These are phyloP conservation scores for Xylaria multiplex DNA, from an alignment of 2,329 filamentous ascomycete genomes.

Conservation along the genomic window DNA sequence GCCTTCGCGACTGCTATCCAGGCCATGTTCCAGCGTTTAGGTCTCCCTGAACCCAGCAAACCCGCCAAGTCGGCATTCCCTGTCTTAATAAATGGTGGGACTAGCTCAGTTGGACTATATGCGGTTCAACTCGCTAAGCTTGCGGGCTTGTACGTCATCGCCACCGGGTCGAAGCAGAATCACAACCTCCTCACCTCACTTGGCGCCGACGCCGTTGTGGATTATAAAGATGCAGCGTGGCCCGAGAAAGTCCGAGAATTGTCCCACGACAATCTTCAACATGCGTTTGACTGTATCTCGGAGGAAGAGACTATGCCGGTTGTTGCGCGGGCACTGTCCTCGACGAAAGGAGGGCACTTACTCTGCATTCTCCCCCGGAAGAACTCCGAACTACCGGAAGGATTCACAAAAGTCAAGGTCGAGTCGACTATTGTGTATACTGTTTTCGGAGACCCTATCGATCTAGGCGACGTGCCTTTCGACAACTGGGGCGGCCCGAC, in stretches of 20 bases:
- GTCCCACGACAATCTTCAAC: slow-evolving; percentile 63
- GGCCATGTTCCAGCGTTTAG: slow-evolving; percentile 47
- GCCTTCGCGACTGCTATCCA: slow-evolving; percentile 58
- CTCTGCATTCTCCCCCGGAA: slow-evolving; percentile 43
- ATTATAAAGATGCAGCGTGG: slow-evolving; percentile 57
- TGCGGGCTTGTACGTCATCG: slow-evolving; percentile 44
- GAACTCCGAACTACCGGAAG: slow-evolving; percentile 33
- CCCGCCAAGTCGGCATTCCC: slow-evolving; percentile 49
- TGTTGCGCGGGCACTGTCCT: slow-evolving; percentile 44
- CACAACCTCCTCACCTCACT: slow-evolving; percentile 42
- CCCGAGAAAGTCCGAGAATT: slow-evolving; percentile 69
- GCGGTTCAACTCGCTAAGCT: slow-evolving; percentile 47
- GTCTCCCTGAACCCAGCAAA: slow-evolving; percentile 47
- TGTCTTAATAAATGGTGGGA: slow-evolving; percentile 45
- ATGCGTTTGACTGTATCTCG: slow-evolving; percentile 47
- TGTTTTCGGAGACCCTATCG: slow-evolving; percentile 45
- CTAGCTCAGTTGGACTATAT: slow-evolving; percentile 45
- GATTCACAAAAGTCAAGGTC: slow-evolving; percentile 44
- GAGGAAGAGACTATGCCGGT: slow-evolving; percentile 43
- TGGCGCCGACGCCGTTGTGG: slow-evolving; percentile 45
- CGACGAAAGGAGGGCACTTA: slow-evolving; percentile 47
- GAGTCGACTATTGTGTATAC: slow-evolving; percentile 50
- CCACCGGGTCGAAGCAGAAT: slow-evolving; percentile 44
- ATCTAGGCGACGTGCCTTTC: slow-evolving; percentile 36
- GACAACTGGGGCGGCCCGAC: slow-evolving; percentile 46